Evolutionary conservation across 2,329 filamentous ascomycete genomes (phyloP), one percentile per base, ranked within the genome.

Genomic region (Diplodia seriata): DNA sequence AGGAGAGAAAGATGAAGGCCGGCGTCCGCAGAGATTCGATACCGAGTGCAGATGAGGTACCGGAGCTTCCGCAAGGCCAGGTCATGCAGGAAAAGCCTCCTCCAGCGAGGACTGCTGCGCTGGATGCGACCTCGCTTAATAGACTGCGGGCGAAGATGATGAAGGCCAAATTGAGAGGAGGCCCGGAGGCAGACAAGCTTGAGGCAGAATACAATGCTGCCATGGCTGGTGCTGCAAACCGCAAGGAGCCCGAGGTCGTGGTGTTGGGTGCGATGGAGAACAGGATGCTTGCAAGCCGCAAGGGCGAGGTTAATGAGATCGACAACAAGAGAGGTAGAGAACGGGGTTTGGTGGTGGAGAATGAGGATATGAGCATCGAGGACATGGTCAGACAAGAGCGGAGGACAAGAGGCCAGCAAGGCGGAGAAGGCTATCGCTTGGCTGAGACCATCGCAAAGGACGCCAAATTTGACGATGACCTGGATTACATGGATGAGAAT

Each of bases 401-500:
- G 43, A 90, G 94, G 66, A 97, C 92, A 4, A 90, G 89, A 68
- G 90, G 90, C 18, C 89, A 92, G 74, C 83, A 84, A 4, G 92
- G 91, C 51, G 93, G 93, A 65, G 94, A 97, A 76, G 92, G 91
- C 1, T 84, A 89, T 73, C 88, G 91, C 4, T 86, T 97, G 38
- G 95, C 95, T 2, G 94, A 98, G 77, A 89, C 94, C 69, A 99
- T 99, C 72, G 92, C 94, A 66, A 97, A 97, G 76, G 95, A 99
- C 78, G 87, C 81, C 59, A 96, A 94, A 76, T 99, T 96, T 77
- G 90, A 93, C 75, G 89, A 96, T 74, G 91, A 97, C 77, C 87
- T 99, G 31, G 94, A 99, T 66, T 99, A 99, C 80, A 91, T 98
- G 85, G 94, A 99, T 77, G 95, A 98, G 73, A 98, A 99, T 75